These are phyloP conservation scores for Fusarium hostae DNA, from an alignment of 2,329 filamentous ascomycete genomes.

Conservation along the genomic window DNA sequence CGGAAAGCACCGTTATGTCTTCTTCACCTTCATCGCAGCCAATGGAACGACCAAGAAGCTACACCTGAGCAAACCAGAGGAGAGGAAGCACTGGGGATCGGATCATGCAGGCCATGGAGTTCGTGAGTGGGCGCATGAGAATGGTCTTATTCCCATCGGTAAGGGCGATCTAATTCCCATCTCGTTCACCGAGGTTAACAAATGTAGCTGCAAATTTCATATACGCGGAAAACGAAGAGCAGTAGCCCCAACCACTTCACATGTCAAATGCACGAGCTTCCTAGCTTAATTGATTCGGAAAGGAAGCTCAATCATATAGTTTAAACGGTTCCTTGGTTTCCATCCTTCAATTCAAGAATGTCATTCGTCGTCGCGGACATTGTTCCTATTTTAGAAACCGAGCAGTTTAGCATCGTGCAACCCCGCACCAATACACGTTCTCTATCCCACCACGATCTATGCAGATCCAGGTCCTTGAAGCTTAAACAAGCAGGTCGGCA, in stretches of 20 bases:
- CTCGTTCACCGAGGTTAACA: not conserved
- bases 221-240: slow-evolving; percentile 35
- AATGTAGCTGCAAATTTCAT: slow-evolving; percentile 38
- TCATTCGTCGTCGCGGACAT: slow-evolving; percentile 11
- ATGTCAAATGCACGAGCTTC: not conserved
- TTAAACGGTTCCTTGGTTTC: slow-evolving; percentile 1
- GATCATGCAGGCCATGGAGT: slow-evolving; percentile 28
- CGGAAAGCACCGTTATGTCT: slow-evolving; percentile 39
- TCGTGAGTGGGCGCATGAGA: slow-evolving; percentile 31
- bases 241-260: not conserved
- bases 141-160: slow-evolving; percentile 40
- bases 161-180: not conserved
- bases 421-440: slow-evolving; percentile 34
- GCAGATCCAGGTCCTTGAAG: slow-evolving; percentile 18
- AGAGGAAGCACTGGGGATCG: slow-evolving; percentile 35
- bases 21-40: slow-evolving; percentile 30
- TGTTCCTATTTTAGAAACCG: slow-evolving; percentile 15
- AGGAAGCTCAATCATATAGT: not conserved
- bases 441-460: slow-evolving; percentile 8
- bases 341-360: not conserved
- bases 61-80: slow-evolving; percentile 24
- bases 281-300: not conserved
- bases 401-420: not conserved
- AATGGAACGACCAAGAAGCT: slow-evolving; percentile 34
- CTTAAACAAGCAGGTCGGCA: slow-evolving; percentile 14